These are phyloP conservation scores for Vinca minor DNA, from an alignment of 257 asterid species.

Conservation along the genomic window DNA sequence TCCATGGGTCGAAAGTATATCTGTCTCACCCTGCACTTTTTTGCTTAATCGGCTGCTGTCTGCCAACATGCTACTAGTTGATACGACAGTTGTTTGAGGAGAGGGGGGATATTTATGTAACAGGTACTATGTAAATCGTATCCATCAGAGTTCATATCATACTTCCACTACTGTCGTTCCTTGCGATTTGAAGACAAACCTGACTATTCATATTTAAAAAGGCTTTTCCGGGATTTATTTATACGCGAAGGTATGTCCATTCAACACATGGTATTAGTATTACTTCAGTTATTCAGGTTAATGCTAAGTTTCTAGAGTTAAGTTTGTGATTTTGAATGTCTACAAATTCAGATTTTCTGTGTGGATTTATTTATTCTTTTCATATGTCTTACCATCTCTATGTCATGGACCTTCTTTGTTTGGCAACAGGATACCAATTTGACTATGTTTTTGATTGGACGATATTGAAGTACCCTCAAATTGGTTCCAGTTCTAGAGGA, in stretches of 20 bases:
- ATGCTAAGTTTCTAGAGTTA: constrained; percentile 3
- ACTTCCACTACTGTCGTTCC: constrained; percentile 87
- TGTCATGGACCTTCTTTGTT: constrained; percentile 14
- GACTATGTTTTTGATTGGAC: constrained; percentile 98
- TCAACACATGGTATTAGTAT: neutral
- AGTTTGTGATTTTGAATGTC: neutral
- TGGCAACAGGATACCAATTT: constrained; percentile 74
- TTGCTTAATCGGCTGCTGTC: neutral
- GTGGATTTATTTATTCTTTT: neutral
- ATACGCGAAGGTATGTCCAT: constrained; percentile 71
- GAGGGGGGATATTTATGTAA: constrained; percentile 3
- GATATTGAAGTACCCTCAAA: constrained; percentile 86
- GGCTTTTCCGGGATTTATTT: constrained; percentile 88
- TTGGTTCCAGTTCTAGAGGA: constrained; percentile 72
- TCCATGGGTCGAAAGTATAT: too few species aligned
- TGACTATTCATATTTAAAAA: constrained; percentile 82
- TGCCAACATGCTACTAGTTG: constrained; percentile 1
- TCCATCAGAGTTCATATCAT: constrained; percentile 83
- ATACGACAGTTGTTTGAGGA: neutral
- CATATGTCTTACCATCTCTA: constrained; percentile 1
- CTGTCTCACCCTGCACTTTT: neutral
- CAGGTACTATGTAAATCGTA: constrained; percentile 88
- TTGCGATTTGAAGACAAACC: constrained; percentile 89
- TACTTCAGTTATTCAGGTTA: neutral
- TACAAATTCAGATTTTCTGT: neutral